Percentiles rank a stretch among this genome's conserved stretches.
phyloP scores from a whole-genome alignment of 2,329 filamentous ascomycete species.

The Helicocarpus griseus region DNA sequence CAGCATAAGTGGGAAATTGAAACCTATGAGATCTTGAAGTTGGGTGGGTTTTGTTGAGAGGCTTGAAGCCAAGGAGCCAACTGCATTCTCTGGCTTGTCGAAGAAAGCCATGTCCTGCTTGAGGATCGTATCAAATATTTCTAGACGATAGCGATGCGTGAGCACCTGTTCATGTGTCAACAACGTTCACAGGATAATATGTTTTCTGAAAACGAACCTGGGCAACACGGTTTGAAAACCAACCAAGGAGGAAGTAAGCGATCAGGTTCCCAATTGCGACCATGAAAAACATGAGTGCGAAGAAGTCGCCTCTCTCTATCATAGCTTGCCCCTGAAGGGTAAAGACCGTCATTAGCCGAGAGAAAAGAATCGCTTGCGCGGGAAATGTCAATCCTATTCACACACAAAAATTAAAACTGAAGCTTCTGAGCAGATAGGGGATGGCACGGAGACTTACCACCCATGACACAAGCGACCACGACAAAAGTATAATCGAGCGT shows the following conservation, averaged over 20 bases:
- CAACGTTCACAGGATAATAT: neutral
- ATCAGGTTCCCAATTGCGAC: slow-evolving; percentile 30
- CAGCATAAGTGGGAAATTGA: slow-evolving; percentile 70
- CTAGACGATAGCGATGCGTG: slow-evolving; percentile 15
- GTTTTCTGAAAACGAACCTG: slow-evolving; percentile 11
- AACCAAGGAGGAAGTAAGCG: slow-evolving; percentile 26
- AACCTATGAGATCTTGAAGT: slow-evolving; percentile 51
- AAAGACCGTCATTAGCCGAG: slow-evolving; percentile 18
- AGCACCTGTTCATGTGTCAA: slow-evolving; percentile 4
- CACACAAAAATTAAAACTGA: neutral
- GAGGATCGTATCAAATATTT: slow-evolving; percentile 19
- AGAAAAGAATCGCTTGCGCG: slow-evolving; percentile 36
- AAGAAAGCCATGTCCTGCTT: slow-evolving; percentile 22
- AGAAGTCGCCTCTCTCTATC: slow-evolving; percentile 32
- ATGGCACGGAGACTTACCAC: slow-evolving; percentile 1
- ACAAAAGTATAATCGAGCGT: slow-evolving; percentile 1
- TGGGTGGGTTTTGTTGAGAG: slow-evolving; percentile 66
- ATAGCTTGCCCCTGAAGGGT: slow-evolving; percentile 13
- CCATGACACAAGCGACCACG: neutral
- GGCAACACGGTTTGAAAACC: slow-evolving; percentile 16
- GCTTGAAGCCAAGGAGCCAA: slow-evolving; percentile 60
- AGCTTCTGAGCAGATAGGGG: slow-evolving; percentile 25
- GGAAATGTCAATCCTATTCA: slow-evolving; percentile 34
- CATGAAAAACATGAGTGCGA: slow-evolving; percentile 39
- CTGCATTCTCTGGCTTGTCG: slow-evolving; percentile 14